phyloP scores from a whole-genome alignment of 2,329 filamentous ascomycete species.

The Fusarium circinatum region DNA sequence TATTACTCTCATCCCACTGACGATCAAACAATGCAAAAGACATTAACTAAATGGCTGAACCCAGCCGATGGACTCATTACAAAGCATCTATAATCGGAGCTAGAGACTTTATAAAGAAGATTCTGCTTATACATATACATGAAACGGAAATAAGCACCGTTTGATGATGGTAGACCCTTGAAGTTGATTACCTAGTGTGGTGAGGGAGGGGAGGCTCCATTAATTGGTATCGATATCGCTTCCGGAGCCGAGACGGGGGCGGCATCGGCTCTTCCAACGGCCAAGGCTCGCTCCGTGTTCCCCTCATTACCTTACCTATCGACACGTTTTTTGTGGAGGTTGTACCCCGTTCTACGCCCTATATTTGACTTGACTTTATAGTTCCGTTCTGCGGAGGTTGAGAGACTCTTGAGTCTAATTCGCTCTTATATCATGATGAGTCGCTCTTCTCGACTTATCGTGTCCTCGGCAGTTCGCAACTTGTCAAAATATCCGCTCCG shows the following conservation, averaged over 20 bases:
- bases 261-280: slow-evolving; percentile 20
- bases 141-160: slow-evolving; percentile 1
- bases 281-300: slow-evolving; percentile 13
- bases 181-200: neutral
- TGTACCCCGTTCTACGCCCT: neutral
- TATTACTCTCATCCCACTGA: neutral
- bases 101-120: neutral
- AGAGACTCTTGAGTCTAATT: neutral
- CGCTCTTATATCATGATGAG: slow-evolving; percentile 17
- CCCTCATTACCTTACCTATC: slow-evolving; percentile 13
- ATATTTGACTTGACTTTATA: neutral
- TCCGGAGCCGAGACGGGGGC: slow-evolving; percentile 25
- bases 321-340: slow-evolving; percentile 19
- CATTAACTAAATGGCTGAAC: neutral
- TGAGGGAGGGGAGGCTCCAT: neutral
- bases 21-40: neutral
- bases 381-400: slow-evolving; percentile 15
- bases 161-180: neutral
- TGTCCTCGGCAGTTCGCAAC: slow-evolving; percentile 1
- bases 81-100: neutral
- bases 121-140: neutral
- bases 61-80: neutral
- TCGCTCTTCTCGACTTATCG: slow-evolving; percentile 8
- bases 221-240: neutral
- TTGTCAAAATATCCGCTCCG: neutral